Evolutionary conservation across 352 stramenopile species (phyloP), one percentile per base, ranked within the genome.

Genomic region (Paralagenidium karlingii): DNA sequence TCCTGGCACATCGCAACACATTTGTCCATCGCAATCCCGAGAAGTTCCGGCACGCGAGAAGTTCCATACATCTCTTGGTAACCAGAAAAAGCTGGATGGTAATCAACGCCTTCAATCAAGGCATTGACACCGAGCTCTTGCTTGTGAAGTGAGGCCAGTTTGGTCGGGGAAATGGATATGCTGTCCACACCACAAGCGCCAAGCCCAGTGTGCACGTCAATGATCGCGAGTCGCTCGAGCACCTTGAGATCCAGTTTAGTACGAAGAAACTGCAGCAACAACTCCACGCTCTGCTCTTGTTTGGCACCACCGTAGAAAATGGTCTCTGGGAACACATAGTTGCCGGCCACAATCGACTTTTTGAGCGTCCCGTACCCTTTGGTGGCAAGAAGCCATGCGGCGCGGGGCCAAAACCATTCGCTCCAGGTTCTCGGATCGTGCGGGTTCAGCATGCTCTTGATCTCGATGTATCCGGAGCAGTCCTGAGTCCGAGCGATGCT

Each of bases 161-260:
- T 10, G 32, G 10, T 43, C 8, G 12, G 8, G 22, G 39, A 45
- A 53, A 46, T 33, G 11, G 24, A 24, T 5, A 64, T 12, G 16
- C 45, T 47, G 45, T 88, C 71, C 8, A 73, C 47, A 19, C 69
- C 76, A 24, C 59, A 32, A 10, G 62, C 43, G 3, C 88, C 91
- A 21, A 97, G 62, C 3, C 91, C 91, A 1, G 90, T 97, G 53
- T 97, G 90, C 6, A 96, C 82, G 54, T 97, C 88, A 47, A 97
- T 67, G 62, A 95, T 82, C 4, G 49, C 68, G 38, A 86, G 54
- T 21, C 60, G 63, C 5, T 31, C 51, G 1, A 79, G 21, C 3
- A 19, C 16, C 1, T 47, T 46, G 7, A 82, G 62, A 21, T 76
- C 30, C 10, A 88, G 38, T 27, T 81, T 53, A 22, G 68, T 25